A percentile compares a stretch with the other conserved stretches of the same genome.
These are phyloP conservation scores for Globisporangium irregulare DNA, from an alignment of 352 stramenopile species.

Conservation along the genomic window DNA sequence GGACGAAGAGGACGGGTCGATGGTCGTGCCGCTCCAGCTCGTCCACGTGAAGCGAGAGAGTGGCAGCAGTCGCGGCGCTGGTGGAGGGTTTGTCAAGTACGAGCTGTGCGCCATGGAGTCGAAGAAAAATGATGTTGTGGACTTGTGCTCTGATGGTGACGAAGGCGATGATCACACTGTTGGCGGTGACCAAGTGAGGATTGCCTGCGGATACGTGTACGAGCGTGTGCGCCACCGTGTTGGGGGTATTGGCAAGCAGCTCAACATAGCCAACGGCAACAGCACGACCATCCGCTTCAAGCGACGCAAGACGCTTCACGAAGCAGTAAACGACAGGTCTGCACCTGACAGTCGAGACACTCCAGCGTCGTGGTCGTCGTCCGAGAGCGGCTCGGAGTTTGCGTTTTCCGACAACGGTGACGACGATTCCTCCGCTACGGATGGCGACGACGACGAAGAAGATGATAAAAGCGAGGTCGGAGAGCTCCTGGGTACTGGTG, in stretches of 20 bases:
- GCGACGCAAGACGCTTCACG: conserved; percentile 1
- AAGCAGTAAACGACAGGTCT: neutral
- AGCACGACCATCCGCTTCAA: conserved; percentile 8
- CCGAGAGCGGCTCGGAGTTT: neutral
- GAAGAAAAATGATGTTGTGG: neutral
- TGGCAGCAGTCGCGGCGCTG: neutral
- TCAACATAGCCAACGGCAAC: neutral
- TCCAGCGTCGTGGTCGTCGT: neutral
- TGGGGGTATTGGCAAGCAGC: neutral
- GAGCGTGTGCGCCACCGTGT: neutral
- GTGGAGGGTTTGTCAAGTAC: neutral
- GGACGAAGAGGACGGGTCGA: neutral
- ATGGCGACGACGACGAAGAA: neutral
- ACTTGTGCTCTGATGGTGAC: neutral
- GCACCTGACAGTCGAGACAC: neutral
- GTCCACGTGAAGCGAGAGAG: neutral
- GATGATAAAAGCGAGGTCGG: neutral
- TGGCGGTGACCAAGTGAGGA: neutral
- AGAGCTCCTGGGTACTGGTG: neutral
- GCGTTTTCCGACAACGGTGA: neutral
- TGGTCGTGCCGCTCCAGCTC: conserved; percentile 5
- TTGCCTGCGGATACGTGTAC: neutral
- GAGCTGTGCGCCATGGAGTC: neutral
- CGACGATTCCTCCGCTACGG: neutral
- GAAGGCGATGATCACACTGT: neutral